Base-by-base conservation (phyloP, 352 stramenopile species). In the Pythium utonaiense region DNA sequence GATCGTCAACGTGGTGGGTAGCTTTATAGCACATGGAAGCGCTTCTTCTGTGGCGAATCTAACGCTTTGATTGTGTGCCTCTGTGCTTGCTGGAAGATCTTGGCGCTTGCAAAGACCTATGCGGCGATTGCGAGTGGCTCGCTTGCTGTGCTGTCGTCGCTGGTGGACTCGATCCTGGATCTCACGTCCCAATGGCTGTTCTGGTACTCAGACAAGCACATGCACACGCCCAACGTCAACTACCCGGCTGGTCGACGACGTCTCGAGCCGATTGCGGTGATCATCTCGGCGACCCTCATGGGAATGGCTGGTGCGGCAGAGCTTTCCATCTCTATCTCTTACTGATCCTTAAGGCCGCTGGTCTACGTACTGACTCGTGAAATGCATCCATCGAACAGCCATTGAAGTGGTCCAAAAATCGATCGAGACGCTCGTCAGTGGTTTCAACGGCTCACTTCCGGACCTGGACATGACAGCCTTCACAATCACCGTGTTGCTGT, bases 221-320 rank as follows among this genome's bases (percentile, higher is more conserved):
- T 90, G 77, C 83, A 95, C 67, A 93, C 85, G 31, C 86, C 80
- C 9, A 88, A 83, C 36, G 86, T 93, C 41, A 86, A 97, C 66
- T 99, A 98, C 74, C 96, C 96, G 0, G 95, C 96, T 0, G 96
- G 96, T 1, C 82, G 91, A 6, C 76, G 76, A 0, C 87, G 96
- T 27, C 75, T 99, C 19, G 96, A 99, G 74, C 95, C 96, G 1
- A 83, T 98, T 64, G 95, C 93, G 0, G 93, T 99, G 30, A 89
- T 99, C 50, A 94, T 97, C 28, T 98, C 93, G 53, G 95, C 95
- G 6, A 96, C 95, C n/a, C 70, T 98, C 10, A 99, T 99, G 96
- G 92, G 92, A 30, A 98, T 98, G 81, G 93, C 91, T 63, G 77
- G 82, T 89, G 38, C 28, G 13, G 3, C 30, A 49, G 19, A 7